Evolutionary conservation across 1,284 basidiomycete genomes (phyloP), one percentile per base, ranked within the genome.

Genomic region (Pseudozyma hubeiensis): DNA sequence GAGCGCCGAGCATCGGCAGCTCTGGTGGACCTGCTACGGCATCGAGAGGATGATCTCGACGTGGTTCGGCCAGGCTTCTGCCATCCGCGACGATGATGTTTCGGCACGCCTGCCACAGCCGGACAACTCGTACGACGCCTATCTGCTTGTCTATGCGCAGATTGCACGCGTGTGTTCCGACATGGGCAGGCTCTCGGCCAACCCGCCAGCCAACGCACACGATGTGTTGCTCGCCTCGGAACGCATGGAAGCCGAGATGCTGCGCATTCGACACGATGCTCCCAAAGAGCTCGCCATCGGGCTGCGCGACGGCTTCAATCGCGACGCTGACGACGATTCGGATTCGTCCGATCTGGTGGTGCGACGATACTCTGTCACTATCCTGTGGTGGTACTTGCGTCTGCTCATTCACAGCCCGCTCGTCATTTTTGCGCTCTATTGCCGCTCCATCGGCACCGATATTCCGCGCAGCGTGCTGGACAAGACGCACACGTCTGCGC

Each of bases 11-110:
- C 60, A 70, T 44, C 67, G 62, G 0, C 67, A 68, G 39, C 53
- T 75, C 4, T 75, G 72, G 72, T 75, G 72, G 72, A 70, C 67
- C 4, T 75, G 72, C 64, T 75, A 75, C 37, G 58, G 64, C 33
- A 51, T 64, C 52, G 72, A 75, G 43, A 53, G 72, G 35, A 63
- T 64, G 60, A 66, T 75, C 52, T 70, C 72, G 19, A 70, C 66
- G 1, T 75, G 66, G 63, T 75, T 75, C 37, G 66, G 67, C 4
- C 66, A 70, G 51, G 49, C 72, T 0, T 70, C 72, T 4, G 63
- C 63, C 40, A 75, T 75, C 11, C 72, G 67, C n/a, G 72, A 75
- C 13, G 72, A 66, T 17, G 72, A 75, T 45, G 52, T 68, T 16
- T 65, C 71, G n/a, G 61, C 51, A 4, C 63, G 57, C 6, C 11